phyloP scores from a whole-genome alignment of 192 early-diverging fungal genomes.

The Chytriomyces hyalinus region DNA sequence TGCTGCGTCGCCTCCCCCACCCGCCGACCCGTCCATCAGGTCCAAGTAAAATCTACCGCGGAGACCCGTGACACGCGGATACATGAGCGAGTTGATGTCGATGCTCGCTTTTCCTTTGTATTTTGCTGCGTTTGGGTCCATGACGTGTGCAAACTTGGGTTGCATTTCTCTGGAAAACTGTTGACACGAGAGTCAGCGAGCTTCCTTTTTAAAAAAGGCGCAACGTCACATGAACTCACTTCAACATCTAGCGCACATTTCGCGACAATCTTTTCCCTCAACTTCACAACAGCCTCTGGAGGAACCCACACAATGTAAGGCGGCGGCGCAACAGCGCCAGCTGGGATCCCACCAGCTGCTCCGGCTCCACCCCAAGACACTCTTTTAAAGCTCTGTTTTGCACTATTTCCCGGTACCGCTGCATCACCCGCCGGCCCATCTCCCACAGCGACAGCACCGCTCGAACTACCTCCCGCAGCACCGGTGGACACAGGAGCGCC shows the following conservation, averaged over 20 bases:
- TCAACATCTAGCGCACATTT: conserved; percentile 56
- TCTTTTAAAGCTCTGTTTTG: conserved; percentile 50
- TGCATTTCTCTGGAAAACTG: conserved; percentile 58
- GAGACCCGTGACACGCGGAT: conserved; percentile 57
- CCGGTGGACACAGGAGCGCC: conserved; percentile 9
- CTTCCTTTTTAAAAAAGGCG: too few species aligned
- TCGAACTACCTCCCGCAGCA: neutral
- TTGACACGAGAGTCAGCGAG: neutral
- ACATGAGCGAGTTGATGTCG: conserved; percentile 53
- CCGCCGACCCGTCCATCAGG: conserved; percentile 9
- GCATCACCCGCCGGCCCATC: conserved; percentile 25
- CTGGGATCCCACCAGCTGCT: neutral
- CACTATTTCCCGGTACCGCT: neutral
- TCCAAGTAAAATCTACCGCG: conserved; percentile 43
- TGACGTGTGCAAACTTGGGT: conserved; percentile 51
- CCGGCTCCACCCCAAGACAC: conserved; percentile 42
- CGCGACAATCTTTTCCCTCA: conserved; percentile 50
- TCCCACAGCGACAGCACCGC: neutral
- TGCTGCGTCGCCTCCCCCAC: neutral
- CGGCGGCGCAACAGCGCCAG: neutral
- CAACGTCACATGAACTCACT: conserved; percentile 34
- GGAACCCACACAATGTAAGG: conserved; percentile 53
- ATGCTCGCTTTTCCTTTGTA: conserved; percentile 50
- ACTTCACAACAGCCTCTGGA: conserved; percentile 50
- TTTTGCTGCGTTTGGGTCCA: conserved; percentile 50